Evolutionary conservation across 345 rosid genomes (phyloP), one percentile per base, ranked within the genome.

Genomic region (Mangifera indica): DNA sequence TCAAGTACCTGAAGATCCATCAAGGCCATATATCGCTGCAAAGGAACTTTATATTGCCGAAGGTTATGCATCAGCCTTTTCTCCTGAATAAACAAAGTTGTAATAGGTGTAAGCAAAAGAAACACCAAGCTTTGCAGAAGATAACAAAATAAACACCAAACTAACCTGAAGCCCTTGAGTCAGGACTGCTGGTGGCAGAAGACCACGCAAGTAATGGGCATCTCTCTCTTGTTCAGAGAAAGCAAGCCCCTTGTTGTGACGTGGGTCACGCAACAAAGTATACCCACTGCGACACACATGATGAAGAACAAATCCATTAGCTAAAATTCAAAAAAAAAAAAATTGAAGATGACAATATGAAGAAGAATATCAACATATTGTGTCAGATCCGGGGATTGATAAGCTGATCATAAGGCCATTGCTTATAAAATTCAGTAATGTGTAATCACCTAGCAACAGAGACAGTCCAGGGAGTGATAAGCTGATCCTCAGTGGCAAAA

Each of bases 201-300:
- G 97, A 69, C 98, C 97, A 12, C 93, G 89, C 81, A 95, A 65
- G 84, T 90, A 92, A 72, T 92, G 98, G 22, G 96, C 92, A 80
- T 95, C 97, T 82, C 99, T 90, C 79, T 95, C 98, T 68, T 82
- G 82, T 75, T 87, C 91, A 54, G 82, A 72, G 80, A 95, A 92
- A 17, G 97, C 96, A 56, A 89, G 91, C 71, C 98, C 99, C 72
- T 95, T 95, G 81, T 95, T 95, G 79, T 92, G 92, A 61, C 73
- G 88, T 0, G 99, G 98, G 34, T 95, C 96, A 21, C 99, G 81
- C 90, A 95, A 72, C 91, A 92, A 81, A 10, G 85, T 79, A 74
- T 84, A 87, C 8, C 98, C 98, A 80, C 98, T 92, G 87, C 56
- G 78, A 74, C 71, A 72, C 5, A 18, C 49, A 8, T 7, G 67